phyloP scores from a whole-genome alignment of 2,329 filamentous ascomycete species.

The Salinomyces thailandicus region DNA sequence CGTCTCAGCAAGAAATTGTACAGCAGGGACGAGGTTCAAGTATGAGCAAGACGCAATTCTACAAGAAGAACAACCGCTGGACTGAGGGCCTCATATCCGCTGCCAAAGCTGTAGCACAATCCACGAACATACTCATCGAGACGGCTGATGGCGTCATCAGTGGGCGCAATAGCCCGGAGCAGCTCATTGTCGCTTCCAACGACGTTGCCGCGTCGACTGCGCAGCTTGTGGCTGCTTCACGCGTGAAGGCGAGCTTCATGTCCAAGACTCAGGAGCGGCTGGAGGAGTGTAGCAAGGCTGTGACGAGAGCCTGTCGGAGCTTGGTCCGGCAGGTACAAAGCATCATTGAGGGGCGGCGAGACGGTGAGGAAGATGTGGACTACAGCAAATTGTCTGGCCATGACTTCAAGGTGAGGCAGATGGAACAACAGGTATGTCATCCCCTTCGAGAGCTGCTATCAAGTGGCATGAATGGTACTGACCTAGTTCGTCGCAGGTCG shows the following conservation, averaged over 20 bases:
- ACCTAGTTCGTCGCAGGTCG: slow-evolving; percentile 52
- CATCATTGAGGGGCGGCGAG: slow-evolving; percentile 79
- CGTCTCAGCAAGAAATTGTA: slow-evolving; percentile 92
- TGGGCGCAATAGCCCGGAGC: slow-evolving; percentile 84
- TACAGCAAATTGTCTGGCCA: slow-evolving; percentile 81
- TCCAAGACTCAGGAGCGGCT: slow-evolving; percentile 89
- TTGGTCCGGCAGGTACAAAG: slow-evolving; percentile 88
- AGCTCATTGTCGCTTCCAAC: slow-evolving; percentile 95
- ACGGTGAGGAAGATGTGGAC: slow-evolving; percentile 70
- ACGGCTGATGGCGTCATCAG: slow-evolving; percentile 93
- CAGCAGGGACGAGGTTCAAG: slow-evolving; percentile 73
- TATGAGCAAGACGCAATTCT: slow-evolving; percentile 76
- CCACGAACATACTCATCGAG: slow-evolving; percentile 94
- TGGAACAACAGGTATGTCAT: slow-evolving; percentile 89
- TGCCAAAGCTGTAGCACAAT: slow-evolving; percentile 86
- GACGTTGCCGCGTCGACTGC: slow-evolving; percentile 93
- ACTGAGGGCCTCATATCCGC: slow-evolving; percentile 95
- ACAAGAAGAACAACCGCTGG: slow-evolving; percentile 99
- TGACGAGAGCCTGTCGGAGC: slow-evolving; percentile 75
- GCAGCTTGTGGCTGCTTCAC: slow-evolving; percentile 86
- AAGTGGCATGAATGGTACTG: slow-evolving; percentile 4
- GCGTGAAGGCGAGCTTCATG: slow-evolving; percentile 97
- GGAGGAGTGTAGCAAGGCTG: slow-evolving; percentile 84
- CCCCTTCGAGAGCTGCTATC: not conserved
- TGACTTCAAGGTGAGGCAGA: slow-evolving; percentile 97